These are phyloP conservation scores for Pelagomonas calceolata DNA, from an alignment of 108 stramenopile species.

Conservation along the genomic window DNA sequence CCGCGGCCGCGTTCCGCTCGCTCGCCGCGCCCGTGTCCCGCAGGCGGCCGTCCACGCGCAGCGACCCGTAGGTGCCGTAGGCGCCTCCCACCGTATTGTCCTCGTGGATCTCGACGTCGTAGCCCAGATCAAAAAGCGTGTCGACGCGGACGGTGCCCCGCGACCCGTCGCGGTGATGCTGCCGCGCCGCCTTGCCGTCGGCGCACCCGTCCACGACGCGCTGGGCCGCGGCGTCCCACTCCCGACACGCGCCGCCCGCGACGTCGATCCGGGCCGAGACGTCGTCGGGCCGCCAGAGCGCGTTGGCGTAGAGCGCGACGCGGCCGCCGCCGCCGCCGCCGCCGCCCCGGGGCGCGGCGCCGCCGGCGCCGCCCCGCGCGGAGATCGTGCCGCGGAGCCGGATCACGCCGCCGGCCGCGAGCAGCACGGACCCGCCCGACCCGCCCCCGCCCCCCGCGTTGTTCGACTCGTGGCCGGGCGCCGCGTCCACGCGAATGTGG, in stretches of 20 bases:
- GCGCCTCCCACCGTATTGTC: slow-evolving; percentile 12
- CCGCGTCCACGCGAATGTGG: slow-evolving; percentile 46
- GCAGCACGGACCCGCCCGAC: slow-evolving; percentile 52
- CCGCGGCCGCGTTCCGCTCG: too few species aligned
- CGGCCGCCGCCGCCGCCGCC: slow-evolving; percentile 66
- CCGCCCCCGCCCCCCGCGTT: slow-evolving; percentile 64
- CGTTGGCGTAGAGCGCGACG: slow-evolving; percentile 53
- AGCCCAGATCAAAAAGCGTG: slow-evolving; percentile 4
- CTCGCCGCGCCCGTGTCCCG: slow-evolving; percentile 10
- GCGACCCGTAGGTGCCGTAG: slow-evolving; percentile 5
- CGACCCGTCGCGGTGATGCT: slow-evolving; percentile 3
- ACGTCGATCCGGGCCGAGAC: slow-evolving; percentile 4
- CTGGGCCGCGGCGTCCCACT: background rate
- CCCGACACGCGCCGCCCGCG: background rate
- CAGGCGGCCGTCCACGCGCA: slow-evolving; percentile 10
- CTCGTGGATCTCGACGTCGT: slow-evolving; percentile 6
- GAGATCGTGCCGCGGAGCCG: slow-evolving; percentile 34
- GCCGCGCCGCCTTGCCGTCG: background rate
- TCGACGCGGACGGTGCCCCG: slow-evolving; percentile 12
- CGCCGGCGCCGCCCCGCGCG: slow-evolving; percentile 58
- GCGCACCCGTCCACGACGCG: background rate
- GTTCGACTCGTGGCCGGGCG: slow-evolving; percentile 38
- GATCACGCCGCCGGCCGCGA: slow-evolving; percentile 52
- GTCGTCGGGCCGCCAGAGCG: slow-evolving; percentile 25
- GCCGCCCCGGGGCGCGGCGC: slow-evolving; percentile 31